Evolutionary conservation across 805 yeast genomes (phyloP), one percentile per base, ranked within the genome.

Genomic region (Saccharomycopsis schoenii): DNA sequence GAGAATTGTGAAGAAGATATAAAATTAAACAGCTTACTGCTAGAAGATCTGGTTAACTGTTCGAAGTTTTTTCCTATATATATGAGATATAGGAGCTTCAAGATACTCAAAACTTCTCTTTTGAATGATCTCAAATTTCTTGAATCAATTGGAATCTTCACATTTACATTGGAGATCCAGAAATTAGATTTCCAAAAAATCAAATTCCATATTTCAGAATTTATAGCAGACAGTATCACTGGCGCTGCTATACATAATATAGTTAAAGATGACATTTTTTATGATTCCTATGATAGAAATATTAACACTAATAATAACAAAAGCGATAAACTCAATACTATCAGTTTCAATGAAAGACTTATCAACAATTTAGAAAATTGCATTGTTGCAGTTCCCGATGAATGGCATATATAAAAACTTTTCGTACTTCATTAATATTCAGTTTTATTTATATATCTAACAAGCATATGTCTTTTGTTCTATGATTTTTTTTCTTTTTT

Each of bases 11-110:
- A 92, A 66, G 97, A 93, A 70, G 94, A 98, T 0, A 99, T 98
- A 4, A 86, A 84, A 68, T 97, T 88, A 65, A 91, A 96, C 69
- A 98, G 96, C 72, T 99, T 94, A 1, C 75, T 94, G 36, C 73
- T 94, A 59, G 99, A 94, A 72, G 99, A 96, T 68, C 94, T 94
- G 69, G 93, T 94, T 98, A 94, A 94, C 62, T 99, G 94, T 70
- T 94, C 89, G 70, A 93, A 94, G 62, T 93, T 89, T 69, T 86
- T 96, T 25, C 99, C 99, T 0, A 80, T 94, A 43, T 96, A 89
- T 76, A 96, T 94, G 8, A 78, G 94, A 62, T 97, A 93, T 68
- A 92, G 90, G 67, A 93, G 91, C 69, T 93, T 93, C 69, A 85
- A 88, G 67, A 73, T 91, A 41, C 72, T 94, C 57, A 76, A 96